Evolutionary conservation across 768 basidiomycete species (phyloP), one percentile per base, ranked within the genome.

Genomic region (Gymnopilus dilepis): DNA sequence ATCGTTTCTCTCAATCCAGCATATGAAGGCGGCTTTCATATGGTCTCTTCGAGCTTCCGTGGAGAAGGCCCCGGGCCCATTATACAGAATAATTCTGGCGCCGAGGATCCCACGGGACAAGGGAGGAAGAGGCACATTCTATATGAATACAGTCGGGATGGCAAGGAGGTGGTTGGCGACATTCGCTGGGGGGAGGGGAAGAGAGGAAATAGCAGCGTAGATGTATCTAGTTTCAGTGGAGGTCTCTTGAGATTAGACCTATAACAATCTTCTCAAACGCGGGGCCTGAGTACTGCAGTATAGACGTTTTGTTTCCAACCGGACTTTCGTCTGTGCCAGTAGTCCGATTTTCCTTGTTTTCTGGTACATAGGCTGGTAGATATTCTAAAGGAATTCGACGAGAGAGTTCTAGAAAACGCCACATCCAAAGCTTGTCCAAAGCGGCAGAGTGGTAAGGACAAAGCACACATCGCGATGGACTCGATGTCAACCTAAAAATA

Each of bases 11-110:
- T 59, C 19, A 30, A 59, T 34, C 47, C 58, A 8, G 22, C 58
- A 15, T 59, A 59, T 30, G 58, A 59, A 24, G 58, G 58, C 33
- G 28, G 7, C 13, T 59, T 59, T 37, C 15, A 21, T 8, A 6
- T 51, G 8, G 9, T n/a, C 15, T 51, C 58, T 8, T 59, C 58
- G 13, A 4, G 9, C 9, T 38, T 4, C 24, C 48, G 47, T 37
- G 19, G n/a, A n/a, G n/a, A n/a, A n/a, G n/a, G n/a, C n/a, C 47
- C 34, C 34, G 15, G 34, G 34, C 34, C 34, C 22, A 51, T 24
- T 34, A 21, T 48, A n/a, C 19, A 40, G 24, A 15, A 17, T 17
- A 59, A 59, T 7, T 1, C 33, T 2, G 4, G 11, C 6, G 21
- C 21, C 1, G 53, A 55, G 26, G 53, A 55, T 33, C 53, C 53